A percentile compares a stretch with the other conserved stretches of the same genome.
Evolutionary conservation across 768 basidiomycete species (phyloP).

Genomic region (Grammothele lineata): DNA sequence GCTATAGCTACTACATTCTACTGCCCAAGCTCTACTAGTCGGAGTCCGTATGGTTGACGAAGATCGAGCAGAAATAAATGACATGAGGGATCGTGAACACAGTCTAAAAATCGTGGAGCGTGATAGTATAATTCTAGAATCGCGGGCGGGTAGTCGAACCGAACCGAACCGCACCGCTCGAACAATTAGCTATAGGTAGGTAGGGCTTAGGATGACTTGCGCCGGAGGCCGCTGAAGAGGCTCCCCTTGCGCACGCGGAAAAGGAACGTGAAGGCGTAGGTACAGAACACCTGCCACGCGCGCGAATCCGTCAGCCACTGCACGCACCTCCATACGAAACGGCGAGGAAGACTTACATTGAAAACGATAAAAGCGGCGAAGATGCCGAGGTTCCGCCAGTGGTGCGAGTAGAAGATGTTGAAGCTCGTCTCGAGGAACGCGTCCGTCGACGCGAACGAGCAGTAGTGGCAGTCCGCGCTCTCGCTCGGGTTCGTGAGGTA

Average conservation of each 20-base stretch:
- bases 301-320: not conserved
- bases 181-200: no score
- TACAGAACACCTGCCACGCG: slow-evolving; percentile 42
- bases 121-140: no score
- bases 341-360: slow-evolving; percentile 36
- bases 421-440: slow-evolving; percentile 50
- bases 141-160: no score
- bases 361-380: slow-evolving; percentile 39
- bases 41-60: no score
- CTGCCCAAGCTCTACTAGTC: no score
- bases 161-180: no score
- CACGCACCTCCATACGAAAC: no score
- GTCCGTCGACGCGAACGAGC: slow-evolving; percentile 55
- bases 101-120: no score
- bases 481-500: slow-evolving; percentile 42
- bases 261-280: slow-evolving; percentile 52
- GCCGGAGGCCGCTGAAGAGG: slow-evolving; percentile 3
- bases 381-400: slow-evolving; percentile 46
- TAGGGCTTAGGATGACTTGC: not conserved
- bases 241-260: slow-evolving; percentile 39
- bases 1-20: no score
- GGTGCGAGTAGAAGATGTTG: slow-evolving; percentile 54
- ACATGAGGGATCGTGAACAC: no score
- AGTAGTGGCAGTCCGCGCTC: slow-evolving; percentile 44
- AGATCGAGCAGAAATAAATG: no score